phyloP scores from a whole-genome alignment of 768 basidiomycete species.

The Phlebiopsis flavidoalba region DNA sequence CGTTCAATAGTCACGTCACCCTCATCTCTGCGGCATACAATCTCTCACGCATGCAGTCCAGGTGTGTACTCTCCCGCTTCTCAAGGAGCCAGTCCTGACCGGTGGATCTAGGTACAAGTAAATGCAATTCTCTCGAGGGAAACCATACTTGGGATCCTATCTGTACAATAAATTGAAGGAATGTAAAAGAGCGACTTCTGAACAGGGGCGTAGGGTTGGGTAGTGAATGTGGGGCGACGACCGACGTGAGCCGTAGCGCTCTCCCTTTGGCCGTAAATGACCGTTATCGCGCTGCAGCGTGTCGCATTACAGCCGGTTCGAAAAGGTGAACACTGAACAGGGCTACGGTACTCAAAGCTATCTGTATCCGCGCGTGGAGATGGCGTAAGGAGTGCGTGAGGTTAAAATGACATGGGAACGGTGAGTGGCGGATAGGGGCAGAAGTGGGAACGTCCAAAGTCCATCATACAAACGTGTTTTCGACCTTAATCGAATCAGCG shows the following conservation, averaged over 20 bases:
- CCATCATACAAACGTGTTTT: not conserved
- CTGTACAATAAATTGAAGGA: not conserved
- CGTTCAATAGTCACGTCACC: conserved; percentile 60
- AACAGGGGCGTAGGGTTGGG: not conserved
- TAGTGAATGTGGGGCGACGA: not conserved
- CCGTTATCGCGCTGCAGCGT: not conserved
- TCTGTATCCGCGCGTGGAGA: not conserved
- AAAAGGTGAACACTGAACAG: not conserved
- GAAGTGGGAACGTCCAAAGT: not conserved
- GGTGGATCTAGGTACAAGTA: not conserved
- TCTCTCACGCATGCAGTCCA: conserved; percentile 54
- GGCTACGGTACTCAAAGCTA: not conserved
- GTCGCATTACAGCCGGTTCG: not conserved
- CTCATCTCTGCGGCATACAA: conserved; percentile 84
- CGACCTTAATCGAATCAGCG: not conserved
- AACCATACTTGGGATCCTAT: not conserved
- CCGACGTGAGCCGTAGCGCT: not conserved
- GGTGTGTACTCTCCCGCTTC: not conserved
- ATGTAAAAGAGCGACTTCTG: not conserved
- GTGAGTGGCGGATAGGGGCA: not conserved
- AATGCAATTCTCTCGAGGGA: not conserved
- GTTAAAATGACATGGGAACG: not conserved
- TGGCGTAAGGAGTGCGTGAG: not conserved
- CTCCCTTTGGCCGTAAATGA: not conserved
- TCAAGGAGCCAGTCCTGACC: not conserved